Conservation (phyloP, 306 rosid genomes). For the Pyrus communis region DNA sequence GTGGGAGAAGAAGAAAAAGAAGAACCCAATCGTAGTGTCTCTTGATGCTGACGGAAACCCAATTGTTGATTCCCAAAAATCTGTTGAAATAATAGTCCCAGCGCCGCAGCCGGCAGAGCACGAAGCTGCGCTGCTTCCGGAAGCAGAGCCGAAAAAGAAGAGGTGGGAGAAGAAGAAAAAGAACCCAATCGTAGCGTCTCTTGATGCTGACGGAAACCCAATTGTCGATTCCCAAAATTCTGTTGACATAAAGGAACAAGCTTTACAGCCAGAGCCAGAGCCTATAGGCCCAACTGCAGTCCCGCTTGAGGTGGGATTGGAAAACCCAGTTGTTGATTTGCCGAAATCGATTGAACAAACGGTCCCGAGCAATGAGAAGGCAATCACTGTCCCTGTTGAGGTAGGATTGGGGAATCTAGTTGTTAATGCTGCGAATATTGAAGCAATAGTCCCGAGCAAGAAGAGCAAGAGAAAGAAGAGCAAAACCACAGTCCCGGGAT, state of each 20-base stretch:
- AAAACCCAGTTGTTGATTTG: neutral
- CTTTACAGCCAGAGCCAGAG: neutral
- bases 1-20: no score
- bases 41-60: no score
- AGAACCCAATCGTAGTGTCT: no score
- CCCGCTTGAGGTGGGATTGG: neutral
- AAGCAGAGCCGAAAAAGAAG: neutral
- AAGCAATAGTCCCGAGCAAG: neutral
- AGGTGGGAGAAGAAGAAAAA: neutral
- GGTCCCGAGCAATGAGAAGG: neutral
- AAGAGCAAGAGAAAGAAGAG: neutral
- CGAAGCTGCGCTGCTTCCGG: no score
- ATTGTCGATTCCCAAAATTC: no score
- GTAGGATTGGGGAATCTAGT: neutral
- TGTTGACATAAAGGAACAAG: no score
- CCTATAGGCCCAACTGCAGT: neutral
- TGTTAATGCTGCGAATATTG: neutral
- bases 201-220: neutral
- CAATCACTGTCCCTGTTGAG: neutral
- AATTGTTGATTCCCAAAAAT: no score
- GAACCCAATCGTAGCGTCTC: no score
- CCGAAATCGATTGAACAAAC: neutral
- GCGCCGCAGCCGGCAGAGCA: neutral
- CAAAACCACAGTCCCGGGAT: neutral
- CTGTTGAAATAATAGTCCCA: neutral